Conservation (phyloP, 2,329 filamentous ascomycete species). For the Apiospora sp. region DNA sequence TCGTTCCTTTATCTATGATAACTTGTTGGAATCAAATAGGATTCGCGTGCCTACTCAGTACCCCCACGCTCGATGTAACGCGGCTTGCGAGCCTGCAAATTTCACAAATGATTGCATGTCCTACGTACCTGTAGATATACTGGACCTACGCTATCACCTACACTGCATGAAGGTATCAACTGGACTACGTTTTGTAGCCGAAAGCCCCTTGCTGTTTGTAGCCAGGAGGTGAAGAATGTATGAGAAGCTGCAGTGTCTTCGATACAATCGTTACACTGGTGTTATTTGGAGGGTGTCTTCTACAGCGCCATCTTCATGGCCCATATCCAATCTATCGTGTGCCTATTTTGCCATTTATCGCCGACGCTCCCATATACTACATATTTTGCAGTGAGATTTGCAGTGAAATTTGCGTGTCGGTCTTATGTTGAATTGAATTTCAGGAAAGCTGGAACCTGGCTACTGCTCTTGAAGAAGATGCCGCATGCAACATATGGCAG, state of each 20-base stretch:
- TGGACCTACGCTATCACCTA: background rate
- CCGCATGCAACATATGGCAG: background rate
- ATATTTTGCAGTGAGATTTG: no score
- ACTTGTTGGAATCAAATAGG: background rate
- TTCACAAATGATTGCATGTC: background rate
- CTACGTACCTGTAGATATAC: background rate
- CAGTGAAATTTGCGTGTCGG: background rate
- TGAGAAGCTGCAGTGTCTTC: background rate
- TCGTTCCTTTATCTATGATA: background rate
- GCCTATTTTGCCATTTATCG: no score
- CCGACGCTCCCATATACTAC: no score
- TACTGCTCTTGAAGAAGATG: background rate
- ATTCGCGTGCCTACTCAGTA: background rate
- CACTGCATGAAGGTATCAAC: background rate
- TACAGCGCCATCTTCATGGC: background rate
- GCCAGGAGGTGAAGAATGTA: background rate
- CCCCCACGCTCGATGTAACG: slow-evolving; percentile 10
- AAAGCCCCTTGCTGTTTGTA: background rate
- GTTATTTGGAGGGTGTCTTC: background rate
- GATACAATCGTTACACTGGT: background rate
- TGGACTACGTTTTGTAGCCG: no score
- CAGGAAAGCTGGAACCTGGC: background rate
- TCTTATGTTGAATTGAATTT: background rate
- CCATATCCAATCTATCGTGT: no score
- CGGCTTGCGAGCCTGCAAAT: background rate